Evolutionary conservation across 2,329 filamentous ascomycete genomes (phyloP).

Genomic region (Akanthomyces dipterigenus): DNA sequence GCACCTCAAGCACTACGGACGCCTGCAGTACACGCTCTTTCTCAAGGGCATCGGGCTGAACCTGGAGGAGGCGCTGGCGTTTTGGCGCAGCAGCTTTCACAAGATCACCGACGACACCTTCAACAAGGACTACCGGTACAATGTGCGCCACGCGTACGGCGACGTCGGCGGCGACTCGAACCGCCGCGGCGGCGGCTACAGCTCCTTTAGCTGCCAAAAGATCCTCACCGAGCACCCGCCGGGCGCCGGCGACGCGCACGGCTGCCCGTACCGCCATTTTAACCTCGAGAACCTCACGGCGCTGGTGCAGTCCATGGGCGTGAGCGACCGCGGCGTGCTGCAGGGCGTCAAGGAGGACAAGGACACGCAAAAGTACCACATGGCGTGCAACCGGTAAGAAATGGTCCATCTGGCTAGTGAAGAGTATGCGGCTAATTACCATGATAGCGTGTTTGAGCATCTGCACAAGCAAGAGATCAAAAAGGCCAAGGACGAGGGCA

Average conservation of each 20-base stretch:
- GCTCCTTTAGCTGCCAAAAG: slow-evolving; percentile 90
- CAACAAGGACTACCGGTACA: slow-evolving; percentile 97
- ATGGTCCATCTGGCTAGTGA: too few species aligned
- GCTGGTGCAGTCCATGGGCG: slow-evolving; percentile 70
- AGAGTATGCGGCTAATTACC: too few species aligned
- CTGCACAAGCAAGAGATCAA: slow-evolving; percentile 73
- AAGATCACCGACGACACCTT: slow-evolving; percentile 89
- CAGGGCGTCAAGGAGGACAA: slow-evolving; percentile 84
- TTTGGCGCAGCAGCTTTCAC: slow-evolving; percentile 84
- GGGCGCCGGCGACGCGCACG: slow-evolving; percentile 80
- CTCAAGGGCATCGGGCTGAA: slow-evolving; percentile 90
- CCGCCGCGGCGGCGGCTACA: slow-evolving; percentile 78
- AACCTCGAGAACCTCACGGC: slow-evolving; percentile 75
- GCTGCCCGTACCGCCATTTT: slow-evolving; percentile 95
- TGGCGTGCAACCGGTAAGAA: slow-evolving; percentile 81
- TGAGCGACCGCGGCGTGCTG: slow-evolving; percentile 70
- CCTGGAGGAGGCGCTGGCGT: slow-evolving; percentile 83
- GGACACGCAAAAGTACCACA: slow-evolving; percentile 80
- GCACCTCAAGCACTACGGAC: slow-evolving; percentile 88
- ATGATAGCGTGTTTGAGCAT: slow-evolving; percentile 72
- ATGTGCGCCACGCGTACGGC: slow-evolving; percentile 89
- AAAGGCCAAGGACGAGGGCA: slow-evolving; percentile 66
- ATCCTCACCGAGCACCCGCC: slow-evolving; percentile 85
- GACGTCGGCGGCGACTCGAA: slow-evolving; percentile 92
- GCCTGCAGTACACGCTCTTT: slow-evolving; percentile 93